Evolutionary conservation across 2,329 filamentous ascomycete genomes (phyloP).

Genomic region (Scorias spongiosa): DNA sequence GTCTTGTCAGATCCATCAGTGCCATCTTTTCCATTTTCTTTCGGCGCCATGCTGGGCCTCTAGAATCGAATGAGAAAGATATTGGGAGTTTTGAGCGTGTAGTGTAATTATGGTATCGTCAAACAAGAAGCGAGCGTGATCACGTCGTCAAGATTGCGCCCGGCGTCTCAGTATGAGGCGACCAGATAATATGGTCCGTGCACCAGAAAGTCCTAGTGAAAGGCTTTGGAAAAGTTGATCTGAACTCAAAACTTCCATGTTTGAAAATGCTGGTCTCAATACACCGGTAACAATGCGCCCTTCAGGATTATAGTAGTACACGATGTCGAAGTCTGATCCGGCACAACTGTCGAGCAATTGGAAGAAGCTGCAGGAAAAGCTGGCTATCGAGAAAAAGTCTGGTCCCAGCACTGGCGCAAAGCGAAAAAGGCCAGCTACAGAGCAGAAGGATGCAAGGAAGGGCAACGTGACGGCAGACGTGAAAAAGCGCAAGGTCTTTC

Average conservation of each 20-base stretch:
- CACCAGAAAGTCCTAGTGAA: not conserved
- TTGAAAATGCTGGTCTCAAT: not conserved
- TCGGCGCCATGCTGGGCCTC: conserved; percentile 34
- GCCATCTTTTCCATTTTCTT: conserved; percentile 27
- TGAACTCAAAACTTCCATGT: not conserved
- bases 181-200: not conserved
- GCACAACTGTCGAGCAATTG: conserved; percentile 45
- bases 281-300: not conserved
- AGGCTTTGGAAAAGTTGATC: no score
- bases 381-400: conserved; percentile 20
- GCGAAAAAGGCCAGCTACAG: conserved; percentile 15
- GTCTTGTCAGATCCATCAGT: conserved; percentile 15
- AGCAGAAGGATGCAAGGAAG: conserved; percentile 6
- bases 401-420: conserved; percentile 18
- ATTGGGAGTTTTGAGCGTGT: not conserved
- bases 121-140: conserved; percentile 4
- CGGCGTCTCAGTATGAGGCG: not conserved
- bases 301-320: not conserved
- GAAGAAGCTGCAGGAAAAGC: conserved; percentile 58
- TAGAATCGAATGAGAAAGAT: not conserved
- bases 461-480: conserved; percentile 4
- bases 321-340: conserved; percentile 24
- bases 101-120: conserved; percentile 1
- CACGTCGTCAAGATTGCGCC: conserved; percentile 7
- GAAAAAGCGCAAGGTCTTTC: conserved; percentile 9